Evolutionary conservation across 108 stramenopile genomes (phyloP).

Genomic region (Cyclotella distinguenda): DNA sequence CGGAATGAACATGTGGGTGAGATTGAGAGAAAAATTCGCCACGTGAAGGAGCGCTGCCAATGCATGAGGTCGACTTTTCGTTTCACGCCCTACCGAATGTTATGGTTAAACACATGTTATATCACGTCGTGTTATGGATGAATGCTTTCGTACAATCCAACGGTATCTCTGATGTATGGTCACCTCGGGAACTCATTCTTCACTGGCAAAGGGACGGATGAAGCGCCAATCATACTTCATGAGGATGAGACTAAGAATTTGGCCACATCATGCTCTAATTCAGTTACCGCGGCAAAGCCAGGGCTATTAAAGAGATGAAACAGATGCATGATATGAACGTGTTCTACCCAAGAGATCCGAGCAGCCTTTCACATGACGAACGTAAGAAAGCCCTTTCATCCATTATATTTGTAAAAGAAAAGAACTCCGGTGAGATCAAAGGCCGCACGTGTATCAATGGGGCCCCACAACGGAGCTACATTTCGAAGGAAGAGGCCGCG

Average conservation of each 20-base stretch:
- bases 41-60: too few relatives aligned
- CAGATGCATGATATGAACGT: conserved; percentile 37
- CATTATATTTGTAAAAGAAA: conserved; percentile 53
- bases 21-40: too few relatives aligned
- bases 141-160: conserved; percentile 22
- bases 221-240: background rate
- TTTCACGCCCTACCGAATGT: too few relatives aligned
- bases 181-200: conserved; percentile 10
- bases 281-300: background rate
- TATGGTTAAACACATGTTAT: too few relatives aligned
- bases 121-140: conserved; percentile 12
- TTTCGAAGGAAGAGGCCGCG: background rate
- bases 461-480: conserved; percentile 6
- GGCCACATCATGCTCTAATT: conserved; percentile 11
- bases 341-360: conserved; percentile 14
- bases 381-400: conserved; percentile 24
- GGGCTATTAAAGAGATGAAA: conserved; percentile 20
- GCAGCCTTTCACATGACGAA: conserved; percentile 22
- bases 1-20: too few relatives aligned
- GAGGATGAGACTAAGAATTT: conserved; percentile 1
- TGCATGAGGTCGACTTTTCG: too few relatives aligned
- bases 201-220: background rate
- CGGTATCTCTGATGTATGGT: conserved; percentile 12
- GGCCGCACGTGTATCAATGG: conserved; percentile 37
- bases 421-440: conserved; percentile 42